Conservation (phyloP, 2,329 filamentous ascomycete species). For the Colletotrichum sidae region DNA sequence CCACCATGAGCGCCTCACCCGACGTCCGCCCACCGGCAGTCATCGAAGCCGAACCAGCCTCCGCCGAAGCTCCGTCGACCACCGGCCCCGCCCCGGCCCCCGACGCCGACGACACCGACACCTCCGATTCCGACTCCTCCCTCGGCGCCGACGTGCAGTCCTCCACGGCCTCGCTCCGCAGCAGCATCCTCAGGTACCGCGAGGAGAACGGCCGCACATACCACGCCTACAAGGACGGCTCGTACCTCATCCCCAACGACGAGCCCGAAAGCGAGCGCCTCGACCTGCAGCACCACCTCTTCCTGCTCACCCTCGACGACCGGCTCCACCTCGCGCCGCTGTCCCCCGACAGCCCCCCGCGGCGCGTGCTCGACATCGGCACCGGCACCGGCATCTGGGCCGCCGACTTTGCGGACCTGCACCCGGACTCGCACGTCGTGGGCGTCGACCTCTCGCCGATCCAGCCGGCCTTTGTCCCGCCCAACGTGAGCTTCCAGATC, state of each 20-base stretch:
- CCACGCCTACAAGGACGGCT: constrained; percentile 44
- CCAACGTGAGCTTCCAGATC: constrained; percentile 61
- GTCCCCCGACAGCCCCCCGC: constrained; percentile 24
- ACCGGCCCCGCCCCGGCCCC: neutral
- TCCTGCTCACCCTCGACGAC: constrained; percentile 42
- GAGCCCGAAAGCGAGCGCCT: constrained; percentile 47
- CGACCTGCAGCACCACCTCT: constrained; percentile 52
- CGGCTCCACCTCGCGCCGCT: constrained; percentile 40
- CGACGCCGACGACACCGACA: constrained; percentile 7
- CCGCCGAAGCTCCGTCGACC: neutral
- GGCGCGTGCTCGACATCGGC: constrained; percentile 57
- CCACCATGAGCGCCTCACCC: too few species aligned
- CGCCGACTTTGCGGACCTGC: constrained; percentile 52
- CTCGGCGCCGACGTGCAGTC: constrained; percentile 25
- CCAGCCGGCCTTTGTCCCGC: constrained; percentile 55
- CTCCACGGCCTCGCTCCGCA: constrained; percentile 47
- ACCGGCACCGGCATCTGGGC: constrained; percentile 61
- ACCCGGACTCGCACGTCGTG: constrained; percentile 41
- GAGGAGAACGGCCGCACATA: constrained; percentile 53
- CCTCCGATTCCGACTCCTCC: constrained; percentile 25
- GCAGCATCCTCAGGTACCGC: constrained; percentile 51
- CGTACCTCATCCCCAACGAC: constrained; percentile 32
- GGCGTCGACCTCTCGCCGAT: constrained; percentile 58
- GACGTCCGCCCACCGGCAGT: too few species aligned
- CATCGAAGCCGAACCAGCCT: too few species aligned